phyloP scores from a whole-genome alignment of 2,329 filamentous ascomycete genomes.

The Aureobasidium musti region DNA sequence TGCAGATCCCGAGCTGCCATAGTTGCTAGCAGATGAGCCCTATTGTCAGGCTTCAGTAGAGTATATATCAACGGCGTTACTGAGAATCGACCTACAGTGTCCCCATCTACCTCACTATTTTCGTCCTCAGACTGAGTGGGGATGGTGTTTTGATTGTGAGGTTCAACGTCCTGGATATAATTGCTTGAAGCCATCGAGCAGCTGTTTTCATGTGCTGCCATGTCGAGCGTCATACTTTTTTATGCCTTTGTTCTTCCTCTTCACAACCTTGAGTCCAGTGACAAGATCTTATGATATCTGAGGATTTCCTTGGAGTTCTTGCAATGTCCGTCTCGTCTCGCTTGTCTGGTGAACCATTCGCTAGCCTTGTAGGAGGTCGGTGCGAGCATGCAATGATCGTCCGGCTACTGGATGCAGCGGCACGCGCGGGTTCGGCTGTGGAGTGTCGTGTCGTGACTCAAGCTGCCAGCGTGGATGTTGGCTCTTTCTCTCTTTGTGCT shows the following conservation, averaged over 20 bases:
- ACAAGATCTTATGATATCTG: background rate
- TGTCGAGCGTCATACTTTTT: background rate
- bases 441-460: background rate
- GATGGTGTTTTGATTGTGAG: background rate
- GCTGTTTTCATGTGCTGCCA: background rate
- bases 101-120: background rate
- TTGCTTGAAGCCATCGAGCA: background rate
- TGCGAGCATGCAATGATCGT: constrained; percentile 1
- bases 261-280: background rate
- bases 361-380: background rate
- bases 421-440: background rate
- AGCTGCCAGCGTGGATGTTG: background rate
- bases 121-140: background rate
- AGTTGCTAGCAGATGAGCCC: constrained; percentile 4
- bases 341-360: background rate
- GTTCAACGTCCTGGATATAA: background rate
- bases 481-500: background rate
- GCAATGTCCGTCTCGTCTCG: background rate
- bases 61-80: too few species aligned
- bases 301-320: background rate
- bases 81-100: background rate
- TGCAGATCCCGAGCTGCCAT: constrained; percentile 12
- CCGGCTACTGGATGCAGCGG: constrained; percentile 4
- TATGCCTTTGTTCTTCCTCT: background rate
- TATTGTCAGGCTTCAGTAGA: background rate